Evolutionary conservation across 225 moss, liverwort and hornwort genomes (phyloP).

Genomic region (Physcomitrellopsis africana): DNA sequence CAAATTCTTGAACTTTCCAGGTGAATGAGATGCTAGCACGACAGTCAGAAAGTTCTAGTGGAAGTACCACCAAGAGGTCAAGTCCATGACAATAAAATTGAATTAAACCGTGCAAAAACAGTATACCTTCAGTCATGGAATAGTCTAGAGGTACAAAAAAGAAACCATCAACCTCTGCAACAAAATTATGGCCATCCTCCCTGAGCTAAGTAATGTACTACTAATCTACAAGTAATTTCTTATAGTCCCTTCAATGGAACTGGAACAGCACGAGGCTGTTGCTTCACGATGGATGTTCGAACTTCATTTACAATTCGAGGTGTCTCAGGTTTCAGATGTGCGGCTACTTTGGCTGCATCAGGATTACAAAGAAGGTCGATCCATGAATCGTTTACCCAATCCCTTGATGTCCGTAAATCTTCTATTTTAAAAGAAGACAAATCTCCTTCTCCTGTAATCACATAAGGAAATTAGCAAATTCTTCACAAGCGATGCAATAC

Average conservation of each 20-base stretch:
- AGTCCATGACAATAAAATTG: conserved; percentile 32
- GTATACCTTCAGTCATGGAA: conserved; percentile 27
- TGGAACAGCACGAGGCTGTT: conserved; percentile 42
- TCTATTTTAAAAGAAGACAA: conserved; percentile 42
- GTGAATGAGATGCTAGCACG: background rate
- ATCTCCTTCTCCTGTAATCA: conserved; percentile 69
- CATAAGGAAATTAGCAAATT: background rate
- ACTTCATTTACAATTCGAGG: conserved; percentile 53
- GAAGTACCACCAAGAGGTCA: conserved; percentile 23
- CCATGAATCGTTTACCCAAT: conserved; percentile 86
- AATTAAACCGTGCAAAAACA: conserved; percentile 35
- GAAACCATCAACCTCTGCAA: conserved; percentile 33
- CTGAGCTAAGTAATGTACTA: conserved; percentile 27
- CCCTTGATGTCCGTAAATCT: conserved; percentile 72
- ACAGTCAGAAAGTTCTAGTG: conserved; percentile 18
- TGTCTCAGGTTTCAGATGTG: conserved; percentile 47
- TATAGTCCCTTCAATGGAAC: conserved; percentile 44
- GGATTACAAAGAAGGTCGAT: conserved; percentile 53
- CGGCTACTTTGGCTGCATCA: conserved; percentile 53
- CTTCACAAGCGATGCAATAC: background rate
- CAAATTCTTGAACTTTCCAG: background rate
- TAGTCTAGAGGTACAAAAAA: conserved; percentile 15
- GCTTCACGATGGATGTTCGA: conserved; percentile 46
- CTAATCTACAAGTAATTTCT: conserved; percentile 34
- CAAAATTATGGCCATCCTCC: conserved; percentile 32